These are phyloP conservation scores for Ormosia emarginata DNA, from an alignment of 306 rosid species.

Conservation along the genomic window DNA sequence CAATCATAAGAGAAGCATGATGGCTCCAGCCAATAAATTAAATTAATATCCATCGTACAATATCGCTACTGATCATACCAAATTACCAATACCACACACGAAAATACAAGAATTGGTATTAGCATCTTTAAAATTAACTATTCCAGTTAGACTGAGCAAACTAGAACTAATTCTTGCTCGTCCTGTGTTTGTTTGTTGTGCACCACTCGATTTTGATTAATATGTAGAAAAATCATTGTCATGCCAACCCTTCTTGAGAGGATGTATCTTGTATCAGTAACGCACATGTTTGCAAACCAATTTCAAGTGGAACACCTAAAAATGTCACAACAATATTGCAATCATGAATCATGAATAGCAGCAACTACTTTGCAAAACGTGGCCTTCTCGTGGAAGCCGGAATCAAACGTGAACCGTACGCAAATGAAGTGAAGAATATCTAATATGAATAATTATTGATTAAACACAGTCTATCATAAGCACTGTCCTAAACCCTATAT, in stretches of 20 bases:
- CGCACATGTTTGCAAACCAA: not conserved
- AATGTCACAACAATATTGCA: not conserved
- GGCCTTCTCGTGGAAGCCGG: not conserved
- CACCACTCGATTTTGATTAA: slow-evolving; percentile 1
- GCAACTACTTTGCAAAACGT: not conserved
- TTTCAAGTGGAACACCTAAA: not conserved
- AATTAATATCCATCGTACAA: not conserved
- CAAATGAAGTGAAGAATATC: not conserved
- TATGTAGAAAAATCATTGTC: not conserved
- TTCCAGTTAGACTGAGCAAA: not conserved
- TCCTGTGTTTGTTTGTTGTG: not conserved
- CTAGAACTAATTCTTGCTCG: not conserved
- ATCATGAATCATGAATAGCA: not conserved
- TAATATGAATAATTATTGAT: not conserved
- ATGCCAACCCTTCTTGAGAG: not conserved
- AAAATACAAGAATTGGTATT: not conserved
- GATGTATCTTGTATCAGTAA: not conserved
- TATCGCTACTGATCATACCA: not conserved
- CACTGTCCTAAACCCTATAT: no score
- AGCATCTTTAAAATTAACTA: not conserved
- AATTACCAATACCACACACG: not conserved
- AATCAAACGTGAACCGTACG: not conserved
- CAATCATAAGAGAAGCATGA: not conserved
- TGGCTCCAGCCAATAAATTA: not conserved
- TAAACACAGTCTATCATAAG: no score